Evolutionary conservation across 345 rosid species (phyloP).

Genomic region (Acer negundo): DNA sequence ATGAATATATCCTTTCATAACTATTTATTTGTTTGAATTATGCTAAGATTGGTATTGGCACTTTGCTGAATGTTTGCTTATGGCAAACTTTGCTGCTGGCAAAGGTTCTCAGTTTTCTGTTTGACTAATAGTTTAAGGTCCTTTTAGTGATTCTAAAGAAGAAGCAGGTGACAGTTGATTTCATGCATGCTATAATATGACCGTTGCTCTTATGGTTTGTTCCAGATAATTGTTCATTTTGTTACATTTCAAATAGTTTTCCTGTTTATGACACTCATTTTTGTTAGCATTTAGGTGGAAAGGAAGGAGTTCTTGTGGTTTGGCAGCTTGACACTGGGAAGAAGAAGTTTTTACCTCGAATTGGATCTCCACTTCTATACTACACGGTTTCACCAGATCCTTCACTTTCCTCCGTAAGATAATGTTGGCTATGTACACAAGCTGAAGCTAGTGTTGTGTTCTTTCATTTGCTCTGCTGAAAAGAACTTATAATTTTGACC

Average conservation of each 20-base stretch:
- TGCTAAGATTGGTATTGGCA: neutral
- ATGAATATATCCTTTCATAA: neutral
- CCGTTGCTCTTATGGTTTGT: neutral
- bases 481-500: neutral
- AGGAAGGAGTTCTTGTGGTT: constrained; percentile 96
- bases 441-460: constrained; percentile 1
- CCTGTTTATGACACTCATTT: constrained; percentile 8
- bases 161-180: neutral
- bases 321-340: constrained; percentile 97
- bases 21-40: neutral
- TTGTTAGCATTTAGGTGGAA: constrained; percentile 65
- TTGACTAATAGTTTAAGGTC: neutral
- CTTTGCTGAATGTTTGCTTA: neutral
- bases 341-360: constrained; percentile 91
- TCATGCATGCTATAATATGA: neutral
- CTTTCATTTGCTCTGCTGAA: constrained; percentile 11
- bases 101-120: neutral
- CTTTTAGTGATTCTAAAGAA: neutral
- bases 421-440: neutral
- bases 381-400: constrained; percentile 79
- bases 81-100: neutral
- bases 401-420: constrained; percentile 81
- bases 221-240: neutral
- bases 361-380: constrained; percentile 86
- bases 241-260: neutral